Base-by-base conservation (phyloP, 2,329 filamentous ascomycete genomes). In the Aspergillaceae sp. region DNA sequence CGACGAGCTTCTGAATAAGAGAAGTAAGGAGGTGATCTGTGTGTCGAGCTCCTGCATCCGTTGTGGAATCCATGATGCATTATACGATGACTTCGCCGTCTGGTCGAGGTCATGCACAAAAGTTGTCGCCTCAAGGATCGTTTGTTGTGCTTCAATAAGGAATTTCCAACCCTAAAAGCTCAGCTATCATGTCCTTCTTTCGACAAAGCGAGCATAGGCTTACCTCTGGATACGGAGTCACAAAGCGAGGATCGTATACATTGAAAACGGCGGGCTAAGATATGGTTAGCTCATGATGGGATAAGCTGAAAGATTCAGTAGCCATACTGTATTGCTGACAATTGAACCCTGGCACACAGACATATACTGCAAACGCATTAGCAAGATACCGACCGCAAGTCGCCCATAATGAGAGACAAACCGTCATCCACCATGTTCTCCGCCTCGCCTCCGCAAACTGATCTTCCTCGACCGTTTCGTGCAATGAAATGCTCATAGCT, bases 271-370 rank as follows among this genome's bases (percentile, higher is more conserved):
- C 9, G 52, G 37, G 35, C 49, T 55, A 0, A 53, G 52, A 9
- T 55, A 5, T 19, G 19, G 28, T 41, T 30, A 41, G 28, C 30
- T 11, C 8, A 7, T 29, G 10, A 8, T 29, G n/a, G 30, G 10
- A 11, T n/a, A 32, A 11, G 6, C n/a, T 32, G 7, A 5, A 3
- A 30, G 10, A 10, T 33, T 19, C 11, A 7, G n/a, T 40, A 28
- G 19, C 51, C 63, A 50, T 65, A 73, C 71, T 50, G 67, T 69
- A 46, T 73, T 75, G 59, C 71, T 75, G 26, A 77, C 72, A 44
- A 77, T 75, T 1, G 73, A 69, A 7, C 67, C 71, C 54, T 78
- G 75, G 37, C 72, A 75, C 4, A 71, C 69, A 48, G 68, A 72
- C 10, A 75, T 67, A 48, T 77, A 78, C 62, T 73, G 29, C 59